phyloP scores from a whole-genome alignment of 2,329 filamentous ascomycete genomes.

The Colletotrichum godetiae region DNA sequence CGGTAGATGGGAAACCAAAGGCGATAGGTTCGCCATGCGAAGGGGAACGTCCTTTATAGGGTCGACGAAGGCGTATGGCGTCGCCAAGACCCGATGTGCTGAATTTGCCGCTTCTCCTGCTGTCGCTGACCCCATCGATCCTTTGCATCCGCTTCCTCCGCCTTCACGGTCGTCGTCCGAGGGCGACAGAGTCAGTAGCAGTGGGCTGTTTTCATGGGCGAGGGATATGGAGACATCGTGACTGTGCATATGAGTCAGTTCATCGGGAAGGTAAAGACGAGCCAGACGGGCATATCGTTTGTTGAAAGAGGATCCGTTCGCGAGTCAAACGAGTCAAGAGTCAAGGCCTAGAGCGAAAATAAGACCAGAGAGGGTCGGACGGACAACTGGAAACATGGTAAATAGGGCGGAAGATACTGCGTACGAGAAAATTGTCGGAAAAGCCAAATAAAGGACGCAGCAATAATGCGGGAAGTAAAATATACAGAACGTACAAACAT shows the following conservation, averaged over 20 bases:
- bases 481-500: background rate
- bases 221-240: constrained; percentile 60
- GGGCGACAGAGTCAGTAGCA: constrained; percentile 46
- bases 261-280: constrained; percentile 3
- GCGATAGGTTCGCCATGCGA: constrained; percentile 58
- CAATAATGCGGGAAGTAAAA: background rate
- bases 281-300: constrained; percentile 23
- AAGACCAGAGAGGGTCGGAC: constrained; percentile 15
- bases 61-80: constrained; percentile 56
- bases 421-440: constrained; percentile 1
- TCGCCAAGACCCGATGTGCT: constrained; percentile 5
- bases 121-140: background rate
- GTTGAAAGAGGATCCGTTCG: background rate
- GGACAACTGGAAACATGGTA: constrained; percentile 11
- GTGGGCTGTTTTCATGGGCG: constrained; percentile 57
- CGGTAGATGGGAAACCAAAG: constrained; percentile 44
- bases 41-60: constrained; percentile 49
- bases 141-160: background rate
- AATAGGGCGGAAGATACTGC: constrained; percentile 27
- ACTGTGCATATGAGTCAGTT: constrained; percentile 43
- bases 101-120: background rate
- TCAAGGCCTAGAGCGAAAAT: constrained; percentile 5
- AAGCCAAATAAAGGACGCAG: constrained; percentile 36
- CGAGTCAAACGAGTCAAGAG: constrained; percentile 19
- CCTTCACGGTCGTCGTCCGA: background rate